Conservation (phyloP, 2,329 filamentous ascomycete species). For the Pseudogymnoascus sp. region DNA sequence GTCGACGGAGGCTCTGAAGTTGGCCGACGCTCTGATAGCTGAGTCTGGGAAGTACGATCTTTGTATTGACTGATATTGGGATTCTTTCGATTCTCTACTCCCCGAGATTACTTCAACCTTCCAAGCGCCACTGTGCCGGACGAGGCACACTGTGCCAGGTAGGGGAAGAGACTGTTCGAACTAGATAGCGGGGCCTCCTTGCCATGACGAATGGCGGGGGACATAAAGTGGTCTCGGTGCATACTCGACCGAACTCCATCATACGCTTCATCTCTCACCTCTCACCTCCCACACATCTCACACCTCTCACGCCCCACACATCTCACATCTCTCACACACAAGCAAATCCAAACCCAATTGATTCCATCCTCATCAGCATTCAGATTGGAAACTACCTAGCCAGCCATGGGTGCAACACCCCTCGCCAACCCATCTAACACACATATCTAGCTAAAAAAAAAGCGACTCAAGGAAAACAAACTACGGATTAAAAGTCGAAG, state of each 20-base stretch:
- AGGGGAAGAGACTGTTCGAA: too few relatives aligned
- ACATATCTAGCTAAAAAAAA: neutral
- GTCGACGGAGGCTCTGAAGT: too few relatives aligned
- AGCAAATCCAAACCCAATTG: neutral
- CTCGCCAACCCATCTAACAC: neutral
- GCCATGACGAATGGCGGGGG: too few relatives aligned
- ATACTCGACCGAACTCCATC: neutral
- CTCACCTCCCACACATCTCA: neutral
- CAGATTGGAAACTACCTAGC: neutral
- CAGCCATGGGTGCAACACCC: neutral
- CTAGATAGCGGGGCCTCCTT: too few relatives aligned
- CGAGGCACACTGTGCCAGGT: too few relatives aligned
- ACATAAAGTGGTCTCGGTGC: too few relatives aligned
- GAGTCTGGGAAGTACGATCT: too few relatives aligned
- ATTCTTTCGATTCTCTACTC: too few relatives aligned
- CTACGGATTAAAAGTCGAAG: neutral
- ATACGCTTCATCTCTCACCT: neutral
- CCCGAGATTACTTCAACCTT: too few relatives aligned
- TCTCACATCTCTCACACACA: neutral
- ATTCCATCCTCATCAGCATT: neutral
- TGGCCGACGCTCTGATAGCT: too few relatives aligned
- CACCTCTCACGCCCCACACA: neutral
- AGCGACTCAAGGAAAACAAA: neutral
- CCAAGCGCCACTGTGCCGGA: too few relatives aligned
- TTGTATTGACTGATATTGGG: too few relatives aligned